Evolutionary conservation across 331 rosid genomes (phyloP), one percentile per base, ranked within the genome.

Genomic region (Quercus phellos): DNA sequence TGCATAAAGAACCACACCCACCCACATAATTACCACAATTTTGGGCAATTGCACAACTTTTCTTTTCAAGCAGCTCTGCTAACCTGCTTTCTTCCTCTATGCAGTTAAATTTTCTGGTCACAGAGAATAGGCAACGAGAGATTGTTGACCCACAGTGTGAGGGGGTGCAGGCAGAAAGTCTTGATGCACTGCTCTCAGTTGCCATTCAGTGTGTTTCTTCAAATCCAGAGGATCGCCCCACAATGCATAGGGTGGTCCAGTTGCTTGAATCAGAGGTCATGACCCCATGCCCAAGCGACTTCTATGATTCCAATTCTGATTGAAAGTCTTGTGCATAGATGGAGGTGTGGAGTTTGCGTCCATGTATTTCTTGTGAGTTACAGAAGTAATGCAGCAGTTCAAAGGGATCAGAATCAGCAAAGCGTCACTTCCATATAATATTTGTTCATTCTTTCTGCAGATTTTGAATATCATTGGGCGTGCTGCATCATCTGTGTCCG

Each of bases 231-330:
- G 99, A 92, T 77, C 93, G 99, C 32, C 99, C 98, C 43, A 91
- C 98, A 7, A 93, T 95, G 99, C 99, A 95, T 77, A 87, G 98
- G 82, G 97, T 95, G 72, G 94, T 95, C 77, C 99, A 95, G 89
- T 68, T 92, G 71, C 91, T 95, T 73, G 99, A 95, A 85, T 87
- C 99, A 11, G 99, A 95, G 87, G 97, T 95, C 64, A 88, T 91
- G 91, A 92, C 99, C 51, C 99, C 99, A 2, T 92, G 97, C 90
- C 99, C 96, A 73, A 95, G 99, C 70, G 99, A 95, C 79, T 95
- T 91, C 78, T 93, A 91, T 11, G 98, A 95, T 80, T 90, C 98
- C 68, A 88, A 63, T 85, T 90, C 98, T n/a, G 99, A 94, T 21
- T 95, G 84, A 82, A 83, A 81, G 50, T 68, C 71, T 55, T 34